These are phyloP conservation scores for Pyricularia pennisetigena DNA, from an alignment of 2,329 filamentous ascomycete species.

Conservation along the genomic window DNA sequence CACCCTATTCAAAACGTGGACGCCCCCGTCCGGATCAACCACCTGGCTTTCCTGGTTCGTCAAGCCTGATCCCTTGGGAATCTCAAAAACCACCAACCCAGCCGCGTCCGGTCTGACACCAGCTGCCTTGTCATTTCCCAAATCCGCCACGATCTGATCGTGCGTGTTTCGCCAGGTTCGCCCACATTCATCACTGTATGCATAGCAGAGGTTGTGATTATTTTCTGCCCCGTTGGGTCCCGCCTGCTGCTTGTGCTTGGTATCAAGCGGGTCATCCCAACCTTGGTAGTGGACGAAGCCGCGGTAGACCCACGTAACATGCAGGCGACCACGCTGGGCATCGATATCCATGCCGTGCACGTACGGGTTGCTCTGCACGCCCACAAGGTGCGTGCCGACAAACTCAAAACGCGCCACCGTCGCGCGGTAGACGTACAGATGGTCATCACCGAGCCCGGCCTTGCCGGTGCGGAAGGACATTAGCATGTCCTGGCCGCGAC, in stretches of 20 bases:
- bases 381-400: slow-evolving; percentile 30
- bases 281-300: slow-evolving; percentile 33
- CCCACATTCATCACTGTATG: slow-evolving; percentile 33
- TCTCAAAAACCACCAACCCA: slow-evolving; percentile 31
- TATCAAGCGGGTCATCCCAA: slow-evolving; percentile 29
- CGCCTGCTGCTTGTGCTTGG: slow-evolving; percentile 29
- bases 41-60: slow-evolving; percentile 32
- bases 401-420: slow-evolving; percentile 23
- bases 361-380: slow-evolving; percentile 38
- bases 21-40: slow-evolving; percentile 23
- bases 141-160: slow-evolving; percentile 23
- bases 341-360: slow-evolving; percentile 34
- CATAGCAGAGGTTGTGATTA: slow-evolving; percentile 40
- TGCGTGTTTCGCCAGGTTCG: slow-evolving; percentile 30
- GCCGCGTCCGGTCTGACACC: slow-evolving; percentile 25
- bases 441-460: slow-evolving; percentile 37
- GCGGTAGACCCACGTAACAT: slow-evolving; percentile 39
- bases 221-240: slow-evolving; percentile 33
- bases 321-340: slow-evolving; percentile 18
- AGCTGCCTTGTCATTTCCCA: slow-evolving; percentile 7
- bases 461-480: slow-evolving; percentile 41
- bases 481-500: slow-evolving; percentile 22
- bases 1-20: slow-evolving; percentile 37
- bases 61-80: slow-evolving; percentile 35
- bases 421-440: slow-evolving; percentile 32